Evolutionary conservation across 306 rosid genomes (phyloP).

Genomic region (Castanea crenata): DNA sequence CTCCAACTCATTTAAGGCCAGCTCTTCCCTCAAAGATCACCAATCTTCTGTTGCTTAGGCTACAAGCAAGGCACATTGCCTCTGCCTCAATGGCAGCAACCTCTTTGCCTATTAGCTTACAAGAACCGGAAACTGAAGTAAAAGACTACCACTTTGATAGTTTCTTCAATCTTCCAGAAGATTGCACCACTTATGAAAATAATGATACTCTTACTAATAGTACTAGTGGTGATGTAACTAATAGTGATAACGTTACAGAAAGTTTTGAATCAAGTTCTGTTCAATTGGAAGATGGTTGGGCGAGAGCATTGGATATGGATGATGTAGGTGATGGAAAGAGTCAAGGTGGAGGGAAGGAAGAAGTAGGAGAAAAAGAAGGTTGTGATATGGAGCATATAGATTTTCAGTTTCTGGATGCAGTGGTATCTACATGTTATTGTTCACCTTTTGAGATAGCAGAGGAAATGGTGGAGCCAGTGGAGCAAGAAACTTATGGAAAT

Average conservation of each 20-base stretch:
- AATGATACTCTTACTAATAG: slow-evolving; percentile 11
- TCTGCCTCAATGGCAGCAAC: slow-evolving; percentile 8
- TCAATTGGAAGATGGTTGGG: slow-evolving; percentile 2
- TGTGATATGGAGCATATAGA: slow-evolving; percentile 20
- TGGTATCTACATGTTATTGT: not conserved
- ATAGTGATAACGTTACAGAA: not conserved
- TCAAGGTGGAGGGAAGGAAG: not conserved
- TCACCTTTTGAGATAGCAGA: slow-evolving; percentile 21
- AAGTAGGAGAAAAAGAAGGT: slow-evolving; percentile 12
- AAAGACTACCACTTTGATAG: not conserved
- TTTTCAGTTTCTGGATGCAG: slow-evolving; percentile 14
- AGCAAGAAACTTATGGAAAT: not conserved
- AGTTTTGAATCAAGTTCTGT: slow-evolving; percentile 6
- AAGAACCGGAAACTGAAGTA: slow-evolving; percentile 14
- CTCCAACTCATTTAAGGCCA: slow-evolving; percentile 10
- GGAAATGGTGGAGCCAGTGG: slow-evolving; percentile 24
- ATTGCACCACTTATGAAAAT: not conserved
- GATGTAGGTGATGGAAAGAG: not conserved
- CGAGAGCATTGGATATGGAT: slow-evolving; percentile 5
- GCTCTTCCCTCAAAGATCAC: slow-evolving; percentile 49
- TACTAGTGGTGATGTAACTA: slow-evolving; percentile 8
- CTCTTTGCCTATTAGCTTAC: slow-evolving; percentile 9
- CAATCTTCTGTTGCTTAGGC: slow-evolving; percentile 40
- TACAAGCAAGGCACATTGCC: slow-evolving; percentile 35
- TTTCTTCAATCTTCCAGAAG: slow-evolving; percentile 9